These are phyloP conservation scores for Phytopythium litorale DNA, from an alignment of 352 stramenopile species.

Conservation along the genomic window DNA sequence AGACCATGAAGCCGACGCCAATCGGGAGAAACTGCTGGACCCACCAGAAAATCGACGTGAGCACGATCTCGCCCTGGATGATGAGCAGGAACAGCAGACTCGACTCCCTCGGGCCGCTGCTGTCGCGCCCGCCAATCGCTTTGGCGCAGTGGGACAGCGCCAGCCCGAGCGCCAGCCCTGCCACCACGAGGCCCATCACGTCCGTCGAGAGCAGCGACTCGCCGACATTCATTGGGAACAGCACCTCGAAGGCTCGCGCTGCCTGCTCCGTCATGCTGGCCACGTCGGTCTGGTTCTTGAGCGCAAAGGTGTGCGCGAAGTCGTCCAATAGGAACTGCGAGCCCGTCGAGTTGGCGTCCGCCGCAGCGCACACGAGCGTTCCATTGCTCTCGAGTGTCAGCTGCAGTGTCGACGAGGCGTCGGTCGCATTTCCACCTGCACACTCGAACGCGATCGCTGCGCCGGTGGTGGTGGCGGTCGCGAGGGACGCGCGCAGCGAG, in stretches of 20 bases:
- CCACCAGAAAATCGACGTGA: slow-evolving; percentile 33
- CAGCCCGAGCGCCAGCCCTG: slow-evolving; percentile 24
- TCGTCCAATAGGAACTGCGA: slow-evolving; percentile 42
- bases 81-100: slow-evolving; percentile 46
- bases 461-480: slow-evolving; percentile 9
- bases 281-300: slow-evolving; percentile 11
- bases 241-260: slow-evolving; percentile 18
- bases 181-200: slow-evolving; percentile 31
- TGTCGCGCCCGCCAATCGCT: neutral
- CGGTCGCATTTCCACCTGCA: slow-evolving; percentile 11
- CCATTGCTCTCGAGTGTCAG: slow-evolving; percentile 37
- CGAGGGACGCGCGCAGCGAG: slow-evolving; percentile 16
- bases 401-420: slow-evolving; percentile 15
- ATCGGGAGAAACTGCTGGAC: slow-evolving; percentile 37
- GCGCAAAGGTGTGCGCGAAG: slow-evolving; percentile 26
- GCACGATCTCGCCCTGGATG: slow-evolving; percentile 34
- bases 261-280: slow-evolving; percentile 25
- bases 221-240: slow-evolving; percentile 29
- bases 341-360: slow-evolving; percentile 27
- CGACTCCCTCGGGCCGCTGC: slow-evolving; percentile 15
- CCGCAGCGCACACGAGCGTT: slow-evolving; percentile 20
- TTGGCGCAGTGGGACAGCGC: slow-evolving; percentile 22
- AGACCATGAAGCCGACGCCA: slow-evolving; percentile 40
- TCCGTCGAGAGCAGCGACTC: slow-evolving; percentile 24
- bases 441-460: slow-evolving; percentile 15